A percentile compares a stretch with the other conserved stretches of the same genome.
Conservation (phyloP, 441 rosid genomes). For the Corymbia citriodora region DNA sequence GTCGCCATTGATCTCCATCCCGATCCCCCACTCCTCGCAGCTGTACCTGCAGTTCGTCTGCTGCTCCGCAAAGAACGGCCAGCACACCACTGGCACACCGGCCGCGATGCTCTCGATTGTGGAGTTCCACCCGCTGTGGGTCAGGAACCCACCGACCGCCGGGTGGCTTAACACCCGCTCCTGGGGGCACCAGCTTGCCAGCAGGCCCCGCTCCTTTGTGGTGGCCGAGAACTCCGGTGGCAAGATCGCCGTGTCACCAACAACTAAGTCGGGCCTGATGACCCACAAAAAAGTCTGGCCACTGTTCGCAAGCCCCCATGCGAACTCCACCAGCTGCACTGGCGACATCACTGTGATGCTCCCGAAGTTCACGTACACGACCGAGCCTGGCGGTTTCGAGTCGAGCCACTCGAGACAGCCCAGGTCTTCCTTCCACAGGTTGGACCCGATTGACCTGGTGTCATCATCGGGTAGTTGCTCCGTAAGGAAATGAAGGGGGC, state of each 20-base stretch:
- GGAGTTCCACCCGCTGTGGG: constrained; percentile 11
- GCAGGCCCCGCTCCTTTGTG: not conserved
- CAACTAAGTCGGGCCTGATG: constrained; percentile 2
- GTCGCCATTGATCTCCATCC: not conserved
- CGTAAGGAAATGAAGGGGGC: not conserved
- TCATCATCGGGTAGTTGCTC: not conserved
- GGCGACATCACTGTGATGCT: constrained; percentile 2
- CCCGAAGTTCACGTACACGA: constrained; percentile 5
- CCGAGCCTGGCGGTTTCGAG: not conserved
- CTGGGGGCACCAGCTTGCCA: constrained; percentile 8
- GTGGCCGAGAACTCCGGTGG: not conserved
- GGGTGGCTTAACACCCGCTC: constrained; percentile 2
- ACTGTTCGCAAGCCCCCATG: constrained; percentile 9
- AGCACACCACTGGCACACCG: not conserved
- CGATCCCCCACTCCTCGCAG: not conserved
- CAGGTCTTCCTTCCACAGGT: constrained; percentile 4
- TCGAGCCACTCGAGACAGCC: constrained; percentile 5
- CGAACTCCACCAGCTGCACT: not conserved
- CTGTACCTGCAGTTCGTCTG: constrained; percentile 1
- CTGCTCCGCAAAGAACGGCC: constrained; percentile 1
- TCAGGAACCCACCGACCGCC: not conserved
- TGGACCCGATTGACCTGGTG: not conserved
- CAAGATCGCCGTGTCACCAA: not conserved
- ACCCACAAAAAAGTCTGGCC: constrained; percentile 6
- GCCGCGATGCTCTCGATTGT: not conserved